Evolutionary conservation across 1,284 basidiomycete genomes (phyloP), one percentile per base, ranked within the genome.

Genomic region (Tausonia pullulans): DNA sequence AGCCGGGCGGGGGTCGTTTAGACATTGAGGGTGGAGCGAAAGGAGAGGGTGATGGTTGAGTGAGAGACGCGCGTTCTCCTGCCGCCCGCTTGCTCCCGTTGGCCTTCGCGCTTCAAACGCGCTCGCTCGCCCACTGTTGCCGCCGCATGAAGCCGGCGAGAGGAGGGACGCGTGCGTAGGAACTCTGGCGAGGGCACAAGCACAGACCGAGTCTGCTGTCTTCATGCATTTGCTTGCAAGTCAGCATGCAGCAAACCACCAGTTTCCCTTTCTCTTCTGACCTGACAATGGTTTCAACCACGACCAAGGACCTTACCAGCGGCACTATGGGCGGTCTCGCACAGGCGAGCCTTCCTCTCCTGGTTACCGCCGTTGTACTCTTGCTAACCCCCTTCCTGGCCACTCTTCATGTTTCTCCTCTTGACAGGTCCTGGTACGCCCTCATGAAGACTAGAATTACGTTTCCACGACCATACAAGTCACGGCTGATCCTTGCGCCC

Each of bases 321-420:
- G 64, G 64, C 6, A 66, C 65, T 2, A 61, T 51, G 13, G 65
- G 65, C 39, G 65, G 65, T 51, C 53, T 66, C 43, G 54, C 60
- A 14, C 65, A 66, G 59, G 65, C 44, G 4, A 46, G 63, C 53
- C 44, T 41, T 13, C 10, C 45, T 55, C 51, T 49, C 27, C 5
- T 39, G 45, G 44, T 39, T 46, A 9, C 14, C 39, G 10, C 16
- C 27, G 14, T 43, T 54, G 16, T 10, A 8, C n/a, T n/a, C 39
- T 53, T 8, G 14, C 43, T 50, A 6, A 16, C 9, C 40, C 44
- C 3, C 43, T 45, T 41, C 4, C 1, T 50, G 8, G 43, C 10
- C 14, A 3, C 9, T 48, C 44, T 48, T 6, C 46, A 3, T 46
- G 7, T 4, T 49, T n/a, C 6, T 41, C 44, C 40, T 14, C 44